Base-by-base conservation (phyloP, 73 alveolate species). In the Loxodes magnus region DNA sequence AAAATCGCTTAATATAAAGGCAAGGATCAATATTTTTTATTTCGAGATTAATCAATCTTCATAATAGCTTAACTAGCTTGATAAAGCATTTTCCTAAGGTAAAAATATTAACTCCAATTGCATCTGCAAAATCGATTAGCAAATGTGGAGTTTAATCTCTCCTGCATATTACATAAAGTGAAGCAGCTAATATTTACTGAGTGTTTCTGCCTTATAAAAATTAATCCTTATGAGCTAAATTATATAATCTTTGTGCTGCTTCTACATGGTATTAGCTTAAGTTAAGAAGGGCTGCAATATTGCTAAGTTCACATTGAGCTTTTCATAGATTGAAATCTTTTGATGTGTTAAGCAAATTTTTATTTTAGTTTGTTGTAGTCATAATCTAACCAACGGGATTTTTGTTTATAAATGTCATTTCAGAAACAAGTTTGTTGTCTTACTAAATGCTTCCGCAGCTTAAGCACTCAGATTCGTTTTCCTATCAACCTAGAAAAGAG, bases 71-170 rank as follows among this genome's bases (percentile, higher is more conserved):
- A 21, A 69, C 79, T 24, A 92, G 55, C 64, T 92, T 84, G 22
- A 87, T 44, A 61, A 88, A 92, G 29, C 75, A 59, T 22, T 86
- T 57, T 10, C 95, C 99, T 24, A 92, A 74, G 15, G 65, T 56
- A 51, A 75, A 84, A 35, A 89, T 64, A 72, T 83, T 87, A 20
- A 68, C 73, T 37, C 65, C 56, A 28, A 84, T 68, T 14, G 64
- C 87, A 51, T 89, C 98, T 6, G 99, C 83, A 64, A 93, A 84
- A 61, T 93, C 99, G 31, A 93, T 93, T 24, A 93, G 74, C 55
- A 93, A 66, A 70, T 74, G 84, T 15, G 93, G 82, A 26, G 92
- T 79, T 36, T 76, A 44, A 36, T 85, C 67, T 17, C 34, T 25
- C 57, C 99, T 81, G 56, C 96, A 93, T 16, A 92, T 94, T 51